Evolutionary conservation across 2,329 filamentous ascomycete genomes (phyloP).

Genomic region (Zalaria obscura): DNA sequence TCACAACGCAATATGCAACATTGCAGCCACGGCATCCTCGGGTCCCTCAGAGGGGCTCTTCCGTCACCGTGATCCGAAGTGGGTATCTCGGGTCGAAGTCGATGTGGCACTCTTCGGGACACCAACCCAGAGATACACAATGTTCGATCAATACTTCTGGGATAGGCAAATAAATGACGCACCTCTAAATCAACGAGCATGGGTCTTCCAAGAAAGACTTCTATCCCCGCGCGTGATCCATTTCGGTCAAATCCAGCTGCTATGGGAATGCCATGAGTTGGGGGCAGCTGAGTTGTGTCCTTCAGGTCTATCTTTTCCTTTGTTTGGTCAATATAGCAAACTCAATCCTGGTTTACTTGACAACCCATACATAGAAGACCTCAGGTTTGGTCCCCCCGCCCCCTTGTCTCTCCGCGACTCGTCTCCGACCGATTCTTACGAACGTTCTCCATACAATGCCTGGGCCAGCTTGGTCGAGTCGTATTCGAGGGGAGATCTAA

Average conservation of each 20-base stretch:
- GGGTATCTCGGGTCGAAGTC: background rate
- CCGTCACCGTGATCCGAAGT: background rate
- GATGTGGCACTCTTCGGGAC: background rate
- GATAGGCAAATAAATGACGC: background rate
- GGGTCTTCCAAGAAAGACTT: background rate
- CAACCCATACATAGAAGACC: background rate
- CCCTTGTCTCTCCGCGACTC: too few relatives aligned
- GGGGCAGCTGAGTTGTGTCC: background rate
- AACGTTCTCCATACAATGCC: background rate
- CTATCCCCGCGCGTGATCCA: background rate
- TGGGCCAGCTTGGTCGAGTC: background rate
- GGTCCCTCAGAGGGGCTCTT: background rate
- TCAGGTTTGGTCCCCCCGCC: background rate
- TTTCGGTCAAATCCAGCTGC: background rate
- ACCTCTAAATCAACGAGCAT: background rate
- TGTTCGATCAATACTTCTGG: background rate
- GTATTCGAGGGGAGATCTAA: background rate
- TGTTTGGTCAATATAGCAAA: background rate
- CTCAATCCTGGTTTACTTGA: background rate
- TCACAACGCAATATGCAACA: background rate
- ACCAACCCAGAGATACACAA: background rate
- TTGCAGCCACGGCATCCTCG: background rate
- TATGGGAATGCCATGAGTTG: background rate
- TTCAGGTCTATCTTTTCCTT: too few relatives aligned
- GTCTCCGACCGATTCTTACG: too few relatives aligned